phyloP scores from a whole-genome alignment of 2,329 filamentous ascomycete species.

The Pleomassaria siparia region DNA sequence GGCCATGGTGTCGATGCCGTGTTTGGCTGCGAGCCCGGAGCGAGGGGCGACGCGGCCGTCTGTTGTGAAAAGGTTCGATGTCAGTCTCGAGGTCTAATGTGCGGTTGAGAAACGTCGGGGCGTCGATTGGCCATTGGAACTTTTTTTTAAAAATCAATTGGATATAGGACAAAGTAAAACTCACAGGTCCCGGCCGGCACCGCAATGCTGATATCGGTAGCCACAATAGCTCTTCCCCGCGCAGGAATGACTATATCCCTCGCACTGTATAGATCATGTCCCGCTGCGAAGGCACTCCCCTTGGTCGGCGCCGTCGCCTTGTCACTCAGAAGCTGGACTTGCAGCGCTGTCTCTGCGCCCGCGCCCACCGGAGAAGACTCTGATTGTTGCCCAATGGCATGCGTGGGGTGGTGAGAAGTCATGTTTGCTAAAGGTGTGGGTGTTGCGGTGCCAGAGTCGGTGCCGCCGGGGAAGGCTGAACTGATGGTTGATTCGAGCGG shows the following conservation, averaged over 20 bases:
- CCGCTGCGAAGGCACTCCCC: conserved; percentile 85
- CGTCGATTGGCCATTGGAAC: neutral
- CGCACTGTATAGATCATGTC: conserved; percentile 88
- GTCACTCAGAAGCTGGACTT: conserved; percentile 84
- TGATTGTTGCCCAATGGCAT: conserved; percentile 19
- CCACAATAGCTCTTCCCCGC: conserved; percentile 80
- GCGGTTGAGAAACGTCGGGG: neutral
- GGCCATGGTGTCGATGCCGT: conserved; percentile 94
- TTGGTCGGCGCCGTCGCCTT: conserved; percentile 82
- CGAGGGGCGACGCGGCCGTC: conserved; percentile 89
- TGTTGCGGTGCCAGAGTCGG: conserved; percentile 38
- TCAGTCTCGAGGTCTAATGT: no score
- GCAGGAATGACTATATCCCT: conserved; percentile 75
- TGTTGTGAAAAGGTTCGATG: conserved; percentile 34
- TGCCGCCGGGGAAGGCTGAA: conserved; percentile 26
- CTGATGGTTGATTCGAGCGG: conserved; percentile 32
- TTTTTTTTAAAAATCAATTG: neutral
- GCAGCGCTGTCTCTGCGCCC: conserved; percentile 57
- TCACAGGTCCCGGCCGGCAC: conserved; percentile 91
- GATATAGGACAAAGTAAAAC: no score
- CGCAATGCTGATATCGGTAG: conserved; percentile 88
- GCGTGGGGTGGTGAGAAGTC: conserved; percentile 10
- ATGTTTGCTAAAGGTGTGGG: conserved; percentile 34
- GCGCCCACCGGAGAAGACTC: conserved; percentile 29
- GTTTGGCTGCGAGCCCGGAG: conserved; percentile 87